Evolutionary conservation across 2,329 filamentous ascomycete genomes (phyloP), one percentile per base, ranked within the genome.

Genomic region (Neofusicoccum umdonicola): DNA sequence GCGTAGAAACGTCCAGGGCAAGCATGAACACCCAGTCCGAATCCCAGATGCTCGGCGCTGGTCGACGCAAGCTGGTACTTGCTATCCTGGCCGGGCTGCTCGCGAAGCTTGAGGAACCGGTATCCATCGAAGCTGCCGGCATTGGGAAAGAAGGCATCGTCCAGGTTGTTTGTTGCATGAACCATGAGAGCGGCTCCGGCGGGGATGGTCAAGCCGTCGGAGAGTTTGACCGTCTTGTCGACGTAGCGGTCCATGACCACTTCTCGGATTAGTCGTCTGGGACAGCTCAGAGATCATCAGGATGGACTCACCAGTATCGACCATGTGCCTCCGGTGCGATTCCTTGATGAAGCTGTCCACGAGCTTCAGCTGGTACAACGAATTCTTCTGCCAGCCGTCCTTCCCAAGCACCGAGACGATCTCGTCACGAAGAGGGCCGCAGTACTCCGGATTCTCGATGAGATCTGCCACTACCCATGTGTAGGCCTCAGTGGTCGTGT

Each of bases 1-100:
- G 74, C 74, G 15, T 75, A 76, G 66, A 75, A 75, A 1, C 74
- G 66, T 0, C 74, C 74, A 2, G 74, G 73, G 19, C 74, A 76
- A 0, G 72, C 70, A 62, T 76, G 73, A 1, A 65, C 54, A 0
- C 74, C 74, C 45, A 75, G 73, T 0, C 74, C 74, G 50, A 73
- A 76, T 0, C 74, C 62, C n/a, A 51, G 17, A 22, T 63, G 37
- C 39, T 63, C 50, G 4, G 61, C 13, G 37, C 48, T 52, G 22
- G 48, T 54, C 0, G 37, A 45, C 5, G 41, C 48, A 9, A 69
- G 70, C 11, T 68, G 64, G 9, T 60, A 41, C 35, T 70, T 73
- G 11, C 66, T 69, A 0, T 68, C 71, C 35, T 60, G 27, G 56
- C 56, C 56, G 1, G 56, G 42, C 72, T 70, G 57, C 72, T 63